Evolutionary conservation across 805 yeast genomes (phyloP).

Genomic region (Wickerhamiella dianesei): DNA sequence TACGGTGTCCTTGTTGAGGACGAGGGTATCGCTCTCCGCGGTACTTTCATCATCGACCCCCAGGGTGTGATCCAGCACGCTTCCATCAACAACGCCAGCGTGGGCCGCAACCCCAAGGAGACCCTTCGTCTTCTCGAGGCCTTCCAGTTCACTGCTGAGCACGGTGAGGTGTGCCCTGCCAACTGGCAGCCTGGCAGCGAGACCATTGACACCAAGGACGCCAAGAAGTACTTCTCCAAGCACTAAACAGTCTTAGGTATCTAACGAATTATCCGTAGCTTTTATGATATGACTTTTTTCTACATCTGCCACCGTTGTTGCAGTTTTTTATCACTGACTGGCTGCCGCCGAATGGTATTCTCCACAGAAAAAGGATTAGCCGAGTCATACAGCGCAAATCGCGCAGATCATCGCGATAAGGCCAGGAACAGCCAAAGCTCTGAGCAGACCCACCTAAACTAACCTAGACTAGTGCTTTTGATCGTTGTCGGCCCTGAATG

Average conservation of each 20-base stretch:
- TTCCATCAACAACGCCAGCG: slow-evolving; percentile 98
- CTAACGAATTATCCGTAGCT: background rate
- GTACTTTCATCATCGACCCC: slow-evolving; percentile 96
- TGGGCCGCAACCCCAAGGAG: slow-evolving; percentile 98
- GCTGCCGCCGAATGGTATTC: too few species aligned
- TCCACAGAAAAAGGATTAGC: too few species aligned
- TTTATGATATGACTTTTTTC: background rate
- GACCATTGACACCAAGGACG: slow-evolving; percentile 46
- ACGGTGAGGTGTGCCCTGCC: slow-evolving; percentile 99
- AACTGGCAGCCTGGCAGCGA: slow-evolving; percentile 96
- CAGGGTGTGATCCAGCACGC: slow-evolving; percentile 87
- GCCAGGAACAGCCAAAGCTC: too few species aligned
- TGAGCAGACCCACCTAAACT: too few species aligned
- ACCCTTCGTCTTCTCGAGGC: slow-evolving; percentile 95
- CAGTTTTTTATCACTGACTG: too few species aligned
- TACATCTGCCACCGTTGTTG: too few species aligned
- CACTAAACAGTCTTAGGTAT: slow-evolving; percentile 6
- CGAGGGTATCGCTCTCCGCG: slow-evolving; percentile 94
- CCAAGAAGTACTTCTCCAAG: slow-evolving; percentile 18
- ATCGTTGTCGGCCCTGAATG: background rate
- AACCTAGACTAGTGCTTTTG: background rate
- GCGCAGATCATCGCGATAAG: too few species aligned
- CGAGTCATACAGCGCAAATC: too few species aligned
- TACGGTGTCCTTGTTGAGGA: slow-evolving; percentile 97
- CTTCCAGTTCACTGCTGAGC: slow-evolving; percentile 97